Evolutionary conservation across 805 yeast genomes (phyloP).

Genomic region (Yarrowia alimentaria): DNA sequence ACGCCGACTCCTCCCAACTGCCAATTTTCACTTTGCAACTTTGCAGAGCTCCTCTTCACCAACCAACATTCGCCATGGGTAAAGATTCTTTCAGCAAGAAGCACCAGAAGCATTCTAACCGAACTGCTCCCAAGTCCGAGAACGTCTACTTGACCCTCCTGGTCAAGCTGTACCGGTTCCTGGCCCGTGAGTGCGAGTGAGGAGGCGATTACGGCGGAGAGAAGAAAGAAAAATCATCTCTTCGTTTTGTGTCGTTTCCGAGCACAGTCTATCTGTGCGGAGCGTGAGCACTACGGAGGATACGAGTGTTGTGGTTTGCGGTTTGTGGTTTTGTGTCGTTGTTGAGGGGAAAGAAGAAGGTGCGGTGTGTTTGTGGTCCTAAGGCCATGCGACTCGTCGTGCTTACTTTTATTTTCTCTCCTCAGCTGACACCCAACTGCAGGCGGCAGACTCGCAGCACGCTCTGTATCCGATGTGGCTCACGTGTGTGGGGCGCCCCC

Average conservation of each 20-base stretch:
- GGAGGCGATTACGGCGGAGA: too few relatives aligned
- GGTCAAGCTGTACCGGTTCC: constrained; percentile 97
- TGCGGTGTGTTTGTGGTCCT: too few relatives aligned
- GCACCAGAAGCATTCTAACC: constrained; percentile 94
- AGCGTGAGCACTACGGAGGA: constrained; percentile 26
- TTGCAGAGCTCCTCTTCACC: constrained; percentile 15
- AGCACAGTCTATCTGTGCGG: constrained; percentile 6
- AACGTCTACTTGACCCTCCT: constrained; percentile 97
- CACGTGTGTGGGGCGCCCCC: too few relatives aligned
- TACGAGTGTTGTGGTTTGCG: neutral
- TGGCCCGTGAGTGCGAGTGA: constrained; percentile 82
- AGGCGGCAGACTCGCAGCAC: too few relatives aligned
- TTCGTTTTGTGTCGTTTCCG: neutral
- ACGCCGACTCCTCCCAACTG: constrained; percentile 4
- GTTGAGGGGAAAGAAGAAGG: too few relatives aligned
- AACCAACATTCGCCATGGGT: constrained; percentile 61
- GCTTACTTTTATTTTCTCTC: too few relatives aligned
- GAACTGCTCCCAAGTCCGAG: constrained; percentile 99
- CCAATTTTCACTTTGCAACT: neutral
- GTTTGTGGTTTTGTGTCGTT: too few relatives aligned
- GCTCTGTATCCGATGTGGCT: too few relatives aligned
- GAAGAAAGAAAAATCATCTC: too few relatives aligned
- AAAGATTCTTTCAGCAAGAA: constrained; percentile 95
- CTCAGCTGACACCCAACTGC: too few relatives aligned
- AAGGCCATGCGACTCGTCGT: too few relatives aligned